phyloP scores from a whole-genome alignment of 2,329 filamentous ascomycete species.

The Exophiala spinifera region DNA sequence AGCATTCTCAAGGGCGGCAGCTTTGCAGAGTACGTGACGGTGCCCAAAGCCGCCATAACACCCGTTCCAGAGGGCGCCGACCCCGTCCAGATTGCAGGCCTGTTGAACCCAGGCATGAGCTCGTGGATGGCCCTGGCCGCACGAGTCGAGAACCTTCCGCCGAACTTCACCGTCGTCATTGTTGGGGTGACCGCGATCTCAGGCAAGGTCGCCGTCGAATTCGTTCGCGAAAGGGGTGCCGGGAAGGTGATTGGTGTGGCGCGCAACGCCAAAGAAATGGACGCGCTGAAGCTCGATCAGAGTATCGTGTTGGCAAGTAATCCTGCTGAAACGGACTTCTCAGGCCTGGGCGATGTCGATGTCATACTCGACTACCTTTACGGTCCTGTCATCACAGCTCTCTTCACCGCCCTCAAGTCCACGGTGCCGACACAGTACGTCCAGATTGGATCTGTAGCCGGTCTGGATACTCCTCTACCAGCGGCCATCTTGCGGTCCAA shows the following conservation, averaged over 20 bases:
- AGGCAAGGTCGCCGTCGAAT: slow-evolving; percentile 50
- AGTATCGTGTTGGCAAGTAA: slow-evolving; percentile 43
- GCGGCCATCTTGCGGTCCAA: slow-evolving; percentile 48
- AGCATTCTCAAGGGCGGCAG: slow-evolving; percentile 32
- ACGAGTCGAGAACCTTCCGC: slow-evolving; percentile 38
- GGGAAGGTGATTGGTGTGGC: slow-evolving; percentile 52
- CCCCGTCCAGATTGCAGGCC: slow-evolving; percentile 48
- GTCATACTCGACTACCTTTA: slow-evolving; percentile 59
- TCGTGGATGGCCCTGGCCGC: slow-evolving; percentile 57
- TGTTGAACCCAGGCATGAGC: slow-evolving; percentile 55
- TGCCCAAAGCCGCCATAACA: slow-evolving; percentile 40
- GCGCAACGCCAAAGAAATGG: slow-evolving; percentile 45
- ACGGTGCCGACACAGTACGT: slow-evolving; percentile 52
- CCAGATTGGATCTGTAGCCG: slow-evolving; percentile 50
- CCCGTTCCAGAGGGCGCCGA: slow-evolving; percentile 48
- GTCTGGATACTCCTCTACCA: slow-evolving; percentile 40
- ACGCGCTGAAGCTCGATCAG: slow-evolving; percentile 46
- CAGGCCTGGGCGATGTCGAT: slow-evolving; percentile 46
- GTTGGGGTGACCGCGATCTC: slow-evolving; percentile 54
- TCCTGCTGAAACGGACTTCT: slow-evolving; percentile 41
- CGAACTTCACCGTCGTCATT: slow-evolving; percentile 50
- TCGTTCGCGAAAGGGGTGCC: slow-evolving; percentile 51
- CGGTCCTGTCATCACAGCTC: slow-evolving; percentile 44
- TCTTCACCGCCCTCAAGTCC: slow-evolving; percentile 43
- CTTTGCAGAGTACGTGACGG: slow-evolving; percentile 41